These are phyloP conservation scores for Laburnicola sp. DNA, from an alignment of 2,329 filamentous ascomycete genomes.

Conservation along the genomic window DNA sequence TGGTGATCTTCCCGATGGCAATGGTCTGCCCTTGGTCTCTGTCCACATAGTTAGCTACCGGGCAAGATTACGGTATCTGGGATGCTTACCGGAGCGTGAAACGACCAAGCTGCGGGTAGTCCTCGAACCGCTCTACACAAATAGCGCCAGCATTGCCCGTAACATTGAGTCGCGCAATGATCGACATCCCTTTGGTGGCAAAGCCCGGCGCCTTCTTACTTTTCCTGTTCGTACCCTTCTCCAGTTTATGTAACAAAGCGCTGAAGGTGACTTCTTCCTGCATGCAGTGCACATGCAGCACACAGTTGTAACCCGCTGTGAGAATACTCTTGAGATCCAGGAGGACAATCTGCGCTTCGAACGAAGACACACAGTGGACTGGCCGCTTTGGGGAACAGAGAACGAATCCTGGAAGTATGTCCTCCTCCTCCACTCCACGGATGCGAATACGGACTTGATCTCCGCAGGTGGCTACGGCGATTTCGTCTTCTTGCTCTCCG, in stretches of 20 bases:
- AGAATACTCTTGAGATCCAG: constrained; percentile 94
- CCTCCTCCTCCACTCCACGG: constrained; percentile 95
- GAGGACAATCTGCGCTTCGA: constrained; percentile 96
- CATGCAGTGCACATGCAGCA: constrained; percentile 93
- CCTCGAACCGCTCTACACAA: constrained; percentile 92
- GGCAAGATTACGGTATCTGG: background rate
- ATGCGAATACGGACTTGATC: constrained; percentile 93
- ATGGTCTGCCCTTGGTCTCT: constrained; percentile 86
- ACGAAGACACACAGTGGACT: constrained; percentile 84
- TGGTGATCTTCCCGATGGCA: constrained; percentile 98
- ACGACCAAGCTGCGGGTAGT: constrained; percentile 73
- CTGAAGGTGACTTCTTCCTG: constrained; percentile 97
- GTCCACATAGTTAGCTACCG: constrained; percentile 31
- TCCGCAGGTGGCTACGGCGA: constrained; percentile 78
- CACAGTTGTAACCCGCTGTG: constrained; percentile 94
- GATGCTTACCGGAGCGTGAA: constrained; percentile 34
- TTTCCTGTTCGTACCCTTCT: constrained; percentile 91
- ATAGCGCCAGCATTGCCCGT: constrained; percentile 83
- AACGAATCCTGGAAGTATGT: constrained; percentile 92
- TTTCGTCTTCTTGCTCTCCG: constrained; percentile 94
- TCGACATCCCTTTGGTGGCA: constrained; percentile 77
- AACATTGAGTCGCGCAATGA: constrained; percentile 89
- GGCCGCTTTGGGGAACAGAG: constrained; percentile 92
- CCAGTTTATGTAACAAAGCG: constrained; percentile 85
- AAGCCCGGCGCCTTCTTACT: constrained; percentile 93